Evolutionary conservation across 140 eudicot genomes (phyloP).

Genomic region (Stevia rebaudiana): DNA sequence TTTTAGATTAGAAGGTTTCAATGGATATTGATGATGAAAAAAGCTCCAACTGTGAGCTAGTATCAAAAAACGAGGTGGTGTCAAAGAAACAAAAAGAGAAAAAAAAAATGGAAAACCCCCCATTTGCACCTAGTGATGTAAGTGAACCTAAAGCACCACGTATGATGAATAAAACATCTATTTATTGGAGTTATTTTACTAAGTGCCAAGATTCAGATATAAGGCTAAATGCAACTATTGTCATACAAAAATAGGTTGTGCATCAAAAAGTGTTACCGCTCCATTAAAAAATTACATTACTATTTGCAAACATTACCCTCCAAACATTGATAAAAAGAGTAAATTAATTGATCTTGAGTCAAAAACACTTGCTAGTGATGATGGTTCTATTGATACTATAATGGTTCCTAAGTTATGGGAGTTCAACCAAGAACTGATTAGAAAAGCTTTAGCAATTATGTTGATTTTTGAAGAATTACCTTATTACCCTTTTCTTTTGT

Average conservation of each 20-base stretch:
- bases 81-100: not conserved
- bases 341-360: not conserved
- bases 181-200: not conserved
- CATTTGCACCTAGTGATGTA: not conserved
- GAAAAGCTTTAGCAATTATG: not conserved
- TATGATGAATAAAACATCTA: not conserved
- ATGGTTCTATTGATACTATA: not conserved
- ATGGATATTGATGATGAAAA: no score
- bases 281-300: not conserved
- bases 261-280: not conserved
- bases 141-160: not conserved
- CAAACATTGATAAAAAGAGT: not conserved
- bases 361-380: no score
- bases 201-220: not conserved
- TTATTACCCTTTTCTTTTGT: not conserved
- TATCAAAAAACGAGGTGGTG: not conserved
- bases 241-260: not conserved
- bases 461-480: not conserved
- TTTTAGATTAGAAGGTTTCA: no score
- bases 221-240: not conserved
- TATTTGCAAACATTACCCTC: not conserved
- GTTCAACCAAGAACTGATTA: not conserved
- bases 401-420: constrained; percentile 2
- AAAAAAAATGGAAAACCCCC: not conserved
- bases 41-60: not conserved